A percentile compares a stretch with the other conserved stretches of the same genome.
Evolutionary conservation across 108 stramenopile genomes (phyloP).

Genomic region (Discostella stelligeroides): DNA sequence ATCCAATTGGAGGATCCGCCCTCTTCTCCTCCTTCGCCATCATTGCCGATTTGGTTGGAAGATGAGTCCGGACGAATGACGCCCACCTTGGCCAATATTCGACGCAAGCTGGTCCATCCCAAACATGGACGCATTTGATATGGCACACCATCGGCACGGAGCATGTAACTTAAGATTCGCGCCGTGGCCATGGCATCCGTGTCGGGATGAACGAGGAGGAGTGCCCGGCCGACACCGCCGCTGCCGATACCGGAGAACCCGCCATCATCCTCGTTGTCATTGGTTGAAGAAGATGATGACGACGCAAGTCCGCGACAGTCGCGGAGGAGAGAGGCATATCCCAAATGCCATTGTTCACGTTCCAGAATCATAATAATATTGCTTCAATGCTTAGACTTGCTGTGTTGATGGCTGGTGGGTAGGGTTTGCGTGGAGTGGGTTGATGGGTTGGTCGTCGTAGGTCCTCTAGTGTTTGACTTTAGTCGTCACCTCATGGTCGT

Average conservation of each 20-base stretch:
- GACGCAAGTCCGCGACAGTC: conserved; percentile 56
- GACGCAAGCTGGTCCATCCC: conserved; percentile 22
- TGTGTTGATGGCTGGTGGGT: too few species aligned
- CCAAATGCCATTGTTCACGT: conserved; percentile 75
- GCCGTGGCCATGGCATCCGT: conserved; percentile 79
- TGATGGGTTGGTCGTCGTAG: too few species aligned
- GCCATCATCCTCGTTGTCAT: not conserved
- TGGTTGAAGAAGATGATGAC: too few species aligned
- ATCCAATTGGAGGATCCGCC: conserved; percentile 2
- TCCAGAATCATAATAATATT: conserved; percentile 63
- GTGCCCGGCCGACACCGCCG: conserved; percentile 41
- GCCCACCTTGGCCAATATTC: conserved; percentile 18
- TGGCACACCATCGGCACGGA: conserved; percentile 72
- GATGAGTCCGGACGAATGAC: conserved; percentile 23
- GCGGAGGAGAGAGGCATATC: conserved; percentile 75
- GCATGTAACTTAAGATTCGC: conserved; percentile 74
- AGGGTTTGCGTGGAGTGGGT: too few species aligned
- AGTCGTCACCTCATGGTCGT: too few species aligned
- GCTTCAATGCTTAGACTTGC: too few species aligned
- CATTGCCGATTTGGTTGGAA: not conserved
- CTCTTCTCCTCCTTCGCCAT: conserved; percentile 14
- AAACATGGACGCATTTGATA: conserved; percentile 73
- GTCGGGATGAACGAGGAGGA: conserved; percentile 71
- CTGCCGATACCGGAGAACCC: conserved; percentile 10
- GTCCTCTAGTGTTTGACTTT: too few species aligned